These are phyloP conservation scores for Globisporangium nagaii DNA, from an alignment of 352 stramenopile species.

Conservation along the genomic window DNA sequence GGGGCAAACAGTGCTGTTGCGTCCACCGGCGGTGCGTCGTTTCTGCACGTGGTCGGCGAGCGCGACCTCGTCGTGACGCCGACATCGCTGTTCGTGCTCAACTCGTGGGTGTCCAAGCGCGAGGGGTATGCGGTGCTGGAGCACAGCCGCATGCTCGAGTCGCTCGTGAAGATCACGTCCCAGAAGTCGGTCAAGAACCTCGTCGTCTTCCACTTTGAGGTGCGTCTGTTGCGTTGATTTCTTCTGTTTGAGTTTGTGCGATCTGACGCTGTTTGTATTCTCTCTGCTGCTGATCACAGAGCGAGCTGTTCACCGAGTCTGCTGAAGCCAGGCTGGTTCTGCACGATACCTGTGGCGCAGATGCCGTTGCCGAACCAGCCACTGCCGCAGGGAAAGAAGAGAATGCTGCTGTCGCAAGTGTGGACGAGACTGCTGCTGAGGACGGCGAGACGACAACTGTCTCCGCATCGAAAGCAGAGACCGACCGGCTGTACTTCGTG, in stretches of 20 bases:
- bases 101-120: slow-evolving; percentile 30
- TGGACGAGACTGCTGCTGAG: neutral
- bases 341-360: neutral
- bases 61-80: slow-evolving; percentile 68
- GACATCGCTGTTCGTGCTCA: slow-evolving; percentile 38
- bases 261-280: neutral
- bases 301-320: slow-evolving; percentile 2
- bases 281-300: neutral
- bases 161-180: slow-evolving; percentile 51
- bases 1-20: neutral
- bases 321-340: neutral
- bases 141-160: slow-evolving; percentile 43
- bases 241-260: neutral
- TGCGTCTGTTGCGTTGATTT: slow-evolving; percentile 11
- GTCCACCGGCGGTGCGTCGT: neutral
- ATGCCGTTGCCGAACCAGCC: neutral
- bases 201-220: slow-evolving; percentile 73
- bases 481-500: slow-evolving; percentile 12
- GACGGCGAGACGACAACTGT: neutral
- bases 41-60: slow-evolving; percentile 32
- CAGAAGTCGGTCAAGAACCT: slow-evolving; percentile 53
- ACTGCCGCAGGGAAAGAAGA: neutral
- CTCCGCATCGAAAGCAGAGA: neutral
- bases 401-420: neutral
- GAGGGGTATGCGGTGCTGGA: slow-evolving; percentile 56